Evolutionary conservation across 1,284 basidiomycete species (phyloP).

Genomic region (Hypsizygus ulmarius): DNA sequence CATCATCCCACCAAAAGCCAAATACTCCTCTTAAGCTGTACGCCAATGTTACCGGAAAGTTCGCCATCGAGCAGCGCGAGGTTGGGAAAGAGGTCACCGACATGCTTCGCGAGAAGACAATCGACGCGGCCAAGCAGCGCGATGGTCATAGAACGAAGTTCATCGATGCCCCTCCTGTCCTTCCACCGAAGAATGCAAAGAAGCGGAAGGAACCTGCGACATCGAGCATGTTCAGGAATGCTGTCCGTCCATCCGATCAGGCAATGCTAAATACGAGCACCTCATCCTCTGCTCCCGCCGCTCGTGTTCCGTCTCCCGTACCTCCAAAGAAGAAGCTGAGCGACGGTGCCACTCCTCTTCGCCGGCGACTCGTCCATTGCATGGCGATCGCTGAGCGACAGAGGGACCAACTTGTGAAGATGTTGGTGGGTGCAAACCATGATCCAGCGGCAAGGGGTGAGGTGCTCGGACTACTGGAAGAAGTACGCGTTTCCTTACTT

Average conservation of each 20-base stretch:
- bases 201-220: slow-evolving; percentile 32
- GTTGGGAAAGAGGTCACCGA: slow-evolving; percentile 50
- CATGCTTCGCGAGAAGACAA: slow-evolving; percentile 54
- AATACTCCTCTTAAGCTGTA: slow-evolving; percentile 66
- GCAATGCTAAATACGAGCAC: slow-evolving; percentile 20
- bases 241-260: slow-evolving; percentile 31
- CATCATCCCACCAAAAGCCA: slow-evolving; percentile 52
- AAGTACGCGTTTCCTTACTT: slow-evolving; percentile 33
- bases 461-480: slow-evolving; percentile 43
- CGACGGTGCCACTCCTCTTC: slow-evolving; percentile 29
- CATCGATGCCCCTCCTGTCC: slow-evolving; percentile 42
- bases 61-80: slow-evolving; percentile 56
- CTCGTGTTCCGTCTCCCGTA: slow-evolving; percentile 25
- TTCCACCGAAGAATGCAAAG: slow-evolving; percentile 32
- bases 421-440: slow-evolving; percentile 38
- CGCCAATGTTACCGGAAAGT: slow-evolving; percentile 67
- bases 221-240: slow-evolving; percentile 34
- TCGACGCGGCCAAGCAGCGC: slow-evolving; percentile 55
- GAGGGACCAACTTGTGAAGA: slow-evolving; percentile 41
- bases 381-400: slow-evolving; percentile 49
- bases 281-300: slow-evolving; percentile 17
- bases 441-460: slow-evolving; percentile 35
- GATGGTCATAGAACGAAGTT: slow-evolving; percentile 50
- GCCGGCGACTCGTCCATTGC: slow-evolving; percentile 52
- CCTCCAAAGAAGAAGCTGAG: slow-evolving; percentile 20